Conservation (phyloP, 2,329 filamentous ascomycete genomes). For the Arthrobotrys entomopaga region DNA sequence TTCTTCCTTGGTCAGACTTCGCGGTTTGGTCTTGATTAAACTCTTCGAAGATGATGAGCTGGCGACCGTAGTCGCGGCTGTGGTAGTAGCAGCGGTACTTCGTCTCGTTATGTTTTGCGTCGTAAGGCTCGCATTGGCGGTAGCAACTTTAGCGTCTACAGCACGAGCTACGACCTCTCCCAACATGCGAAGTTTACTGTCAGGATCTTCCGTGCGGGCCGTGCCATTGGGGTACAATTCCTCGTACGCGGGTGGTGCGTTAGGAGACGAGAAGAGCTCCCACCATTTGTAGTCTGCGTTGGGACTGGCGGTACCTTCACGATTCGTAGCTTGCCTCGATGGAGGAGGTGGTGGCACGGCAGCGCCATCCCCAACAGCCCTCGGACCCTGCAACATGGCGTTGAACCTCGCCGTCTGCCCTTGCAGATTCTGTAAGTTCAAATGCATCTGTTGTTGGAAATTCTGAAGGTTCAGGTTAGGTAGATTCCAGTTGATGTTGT, state of each 20-base stretch:
- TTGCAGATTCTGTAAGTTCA: conserved; percentile 45
- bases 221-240: conserved; percentile 74
- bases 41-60: conserved; percentile 44
- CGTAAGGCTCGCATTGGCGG: conserved; percentile 68
- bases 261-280: conserved; percentile 71
- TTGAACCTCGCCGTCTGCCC: conserved; percentile 51
- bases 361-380: conserved; percentile 5
- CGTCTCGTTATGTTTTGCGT: conserved; percentile 62
- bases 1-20: conserved; percentile 70
- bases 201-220: conserved; percentile 33
- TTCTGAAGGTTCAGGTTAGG: conserved; percentile 72
- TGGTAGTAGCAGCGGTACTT: conserved; percentile 31
- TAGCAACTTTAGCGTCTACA: conserved; percentile 69
- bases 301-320: conserved; percentile 58
- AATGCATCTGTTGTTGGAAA: conserved; percentile 69
- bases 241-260: conserved; percentile 77
- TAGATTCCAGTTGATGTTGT: conserved; percentile 69
- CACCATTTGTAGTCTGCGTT: conserved; percentile 72
- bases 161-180: conserved; percentile 71
- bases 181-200: conserved; percentile 60
- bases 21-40: conserved; percentile 23
- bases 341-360: conserved; percentile 71
- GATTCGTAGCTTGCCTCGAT: conserved; percentile 46
- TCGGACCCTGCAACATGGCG: conserved; percentile 37
- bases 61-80: background rate